Evolutionary conservation across 345 rosid species (phyloP).

Genomic region (Pelargonium nanum): DNA sequence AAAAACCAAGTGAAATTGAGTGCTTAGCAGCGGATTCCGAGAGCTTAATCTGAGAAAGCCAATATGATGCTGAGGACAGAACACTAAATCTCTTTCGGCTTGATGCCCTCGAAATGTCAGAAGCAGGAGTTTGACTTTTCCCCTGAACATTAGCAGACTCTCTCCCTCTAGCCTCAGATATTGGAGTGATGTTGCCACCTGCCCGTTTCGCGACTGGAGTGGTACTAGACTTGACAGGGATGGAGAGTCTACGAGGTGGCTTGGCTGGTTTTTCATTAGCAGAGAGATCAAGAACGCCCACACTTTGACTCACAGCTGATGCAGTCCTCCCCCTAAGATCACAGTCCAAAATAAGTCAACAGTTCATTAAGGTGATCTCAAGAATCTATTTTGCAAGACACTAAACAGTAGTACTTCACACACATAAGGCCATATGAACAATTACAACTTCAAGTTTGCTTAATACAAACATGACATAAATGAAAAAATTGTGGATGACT

Average conservation of each 20-base stretch:
- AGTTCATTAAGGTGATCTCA: background rate
- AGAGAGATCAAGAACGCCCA: conserved; percentile 58
- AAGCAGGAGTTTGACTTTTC: conserved; percentile 45
- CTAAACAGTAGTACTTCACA: conserved; percentile 1
- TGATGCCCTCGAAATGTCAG: conserved; percentile 39
- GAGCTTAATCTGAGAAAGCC: conserved; percentile 68
- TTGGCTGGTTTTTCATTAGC: conserved; percentile 55
- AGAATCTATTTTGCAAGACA: background rate
- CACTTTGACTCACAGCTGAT: conserved; percentile 59
- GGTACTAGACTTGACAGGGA: conserved; percentile 43
- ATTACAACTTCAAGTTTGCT: background rate
- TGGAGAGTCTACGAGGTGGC: conserved; percentile 77
- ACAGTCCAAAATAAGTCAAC: background rate
- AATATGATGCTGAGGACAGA: conserved; percentile 51
- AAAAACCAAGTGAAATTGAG: conserved; percentile 68
- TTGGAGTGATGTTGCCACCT: conserved; percentile 40
- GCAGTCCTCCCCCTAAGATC: conserved; percentile 32
- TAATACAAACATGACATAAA: background rate
- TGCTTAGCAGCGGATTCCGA: conserved; percentile 72
- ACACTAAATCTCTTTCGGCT: conserved; percentile 35
- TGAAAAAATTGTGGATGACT: background rate
- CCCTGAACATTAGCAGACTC: conserved; percentile 26
- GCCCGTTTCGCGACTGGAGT: conserved; percentile 24
- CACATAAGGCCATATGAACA: background rate
- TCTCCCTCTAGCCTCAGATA: conserved; percentile 44